A percentile compares a stretch with the other conserved stretches of the same genome.
phyloP scores from a whole-genome alignment of 2,329 filamentous ascomycete genomes.

The Lizonia empirigonia region DNA sequence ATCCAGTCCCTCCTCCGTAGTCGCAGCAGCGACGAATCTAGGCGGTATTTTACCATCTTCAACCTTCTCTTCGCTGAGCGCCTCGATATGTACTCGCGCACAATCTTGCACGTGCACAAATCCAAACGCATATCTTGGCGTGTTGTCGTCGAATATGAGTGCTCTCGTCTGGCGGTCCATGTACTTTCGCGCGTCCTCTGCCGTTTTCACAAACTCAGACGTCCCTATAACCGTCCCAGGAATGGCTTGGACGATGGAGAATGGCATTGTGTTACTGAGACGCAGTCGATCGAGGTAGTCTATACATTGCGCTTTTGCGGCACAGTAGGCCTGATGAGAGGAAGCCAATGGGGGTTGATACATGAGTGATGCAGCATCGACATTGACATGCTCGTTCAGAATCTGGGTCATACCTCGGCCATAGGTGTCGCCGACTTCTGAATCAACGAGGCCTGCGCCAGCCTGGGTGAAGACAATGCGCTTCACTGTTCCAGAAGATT shows the following conservation, averaged over 20 bases:
- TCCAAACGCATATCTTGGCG: conserved; percentile 42
- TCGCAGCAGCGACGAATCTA: conserved; percentile 38
- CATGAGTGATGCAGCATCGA: conserved; percentile 28
- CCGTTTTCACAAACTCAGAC: conserved; percentile 35
- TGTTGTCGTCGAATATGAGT: conserved; percentile 38
- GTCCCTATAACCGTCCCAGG: conserved; percentile 44
- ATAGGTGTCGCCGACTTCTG: conserved; percentile 40
- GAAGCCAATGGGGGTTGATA: conserved; percentile 37
- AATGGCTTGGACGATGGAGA: conserved; percentile 42
- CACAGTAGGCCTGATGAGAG: conserved; percentile 42
- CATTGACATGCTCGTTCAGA: conserved; percentile 25
- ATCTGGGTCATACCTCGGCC: conserved; percentile 38
- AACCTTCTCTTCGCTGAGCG: conserved; percentile 29
- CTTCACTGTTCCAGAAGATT: conserved; percentile 31
- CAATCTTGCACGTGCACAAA: conserved; percentile 44
- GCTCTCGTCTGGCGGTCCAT: conserved; percentile 44
- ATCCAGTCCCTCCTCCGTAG: conserved; percentile 25
- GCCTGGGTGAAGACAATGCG: conserved; percentile 44
- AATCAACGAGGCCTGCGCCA: conserved; percentile 40
- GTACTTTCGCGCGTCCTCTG: conserved; percentile 22
- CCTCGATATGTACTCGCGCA: conserved; percentile 40
- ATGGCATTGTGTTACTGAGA: conserved; percentile 18
- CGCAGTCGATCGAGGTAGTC: conserved; percentile 30
- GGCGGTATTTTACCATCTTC: conserved; percentile 26
- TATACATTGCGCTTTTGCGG: conserved; percentile 45